phyloP scores from a whole-genome alignment of 2,329 filamentous ascomycete species.

The Talaromyces sp. region DNA sequence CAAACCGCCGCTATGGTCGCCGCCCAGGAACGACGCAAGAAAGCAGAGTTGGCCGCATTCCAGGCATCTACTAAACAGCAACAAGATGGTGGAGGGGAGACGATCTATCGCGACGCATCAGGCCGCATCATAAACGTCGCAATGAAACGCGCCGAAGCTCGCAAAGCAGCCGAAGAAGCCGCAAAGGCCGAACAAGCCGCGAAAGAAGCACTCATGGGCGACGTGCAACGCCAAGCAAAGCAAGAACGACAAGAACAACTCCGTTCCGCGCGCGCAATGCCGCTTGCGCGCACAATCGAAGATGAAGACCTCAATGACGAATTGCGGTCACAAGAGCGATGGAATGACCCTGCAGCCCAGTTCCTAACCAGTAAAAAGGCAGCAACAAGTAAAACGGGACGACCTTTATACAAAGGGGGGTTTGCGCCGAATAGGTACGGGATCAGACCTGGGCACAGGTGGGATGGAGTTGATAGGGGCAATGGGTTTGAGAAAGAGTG shows the following conservation, averaged over 20 bases:
- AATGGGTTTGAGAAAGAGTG: constrained; percentile 93
- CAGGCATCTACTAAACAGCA: constrained; percentile 19
- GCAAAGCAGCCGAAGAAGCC: constrained; percentile 72
- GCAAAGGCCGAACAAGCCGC: constrained; percentile 62
- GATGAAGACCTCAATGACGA: constrained; percentile 84
- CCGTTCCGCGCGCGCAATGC: constrained; percentile 77
- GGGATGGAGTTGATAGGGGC: constrained; percentile 93
- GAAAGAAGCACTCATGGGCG: constrained; percentile 71
- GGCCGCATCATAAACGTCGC: constrained; percentile 90
- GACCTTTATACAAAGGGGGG: constrained; percentile 72
- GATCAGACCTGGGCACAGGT: constrained; percentile 85
- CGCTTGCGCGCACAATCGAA: constrained; percentile 73
- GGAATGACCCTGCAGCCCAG: constrained; percentile 90
- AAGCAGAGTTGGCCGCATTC: constrained; percentile 42
- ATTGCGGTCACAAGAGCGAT: constrained; percentile 69
- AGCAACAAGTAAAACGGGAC: constrained; percentile 49
- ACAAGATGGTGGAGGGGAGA: constrained; percentile 56
- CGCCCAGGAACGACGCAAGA: constrained; percentile 56
- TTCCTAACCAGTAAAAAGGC: constrained; percentile 60
- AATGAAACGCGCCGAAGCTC: constrained; percentile 82
- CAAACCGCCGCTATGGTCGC: constrained; percentile 70
- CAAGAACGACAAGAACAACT: constrained; percentile 64
- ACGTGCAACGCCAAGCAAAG: constrained; percentile 72
- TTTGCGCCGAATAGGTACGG: constrained; percentile 89
- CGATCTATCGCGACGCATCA: constrained; percentile 91